Evolutionary conservation across 441 rosid species (phyloP).

Genomic region (Metrosideros polymorpha): DNA sequence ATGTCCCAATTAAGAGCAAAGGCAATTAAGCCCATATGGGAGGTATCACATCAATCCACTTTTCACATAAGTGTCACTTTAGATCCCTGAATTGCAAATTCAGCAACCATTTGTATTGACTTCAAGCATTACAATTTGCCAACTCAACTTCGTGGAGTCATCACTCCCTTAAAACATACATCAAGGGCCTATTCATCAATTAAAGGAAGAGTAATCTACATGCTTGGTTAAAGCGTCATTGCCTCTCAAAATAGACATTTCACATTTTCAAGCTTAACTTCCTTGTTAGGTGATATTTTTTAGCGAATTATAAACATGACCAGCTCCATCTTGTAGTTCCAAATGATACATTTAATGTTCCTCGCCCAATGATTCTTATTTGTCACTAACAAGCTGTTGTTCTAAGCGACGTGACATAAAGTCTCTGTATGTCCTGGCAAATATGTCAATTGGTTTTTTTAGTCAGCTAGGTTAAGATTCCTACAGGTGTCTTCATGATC

Average conservation of each 20-base stretch:
- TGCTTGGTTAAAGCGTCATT: neutral
- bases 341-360: neutral
- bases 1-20: neutral
- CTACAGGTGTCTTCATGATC: neutral
- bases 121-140: neutral
- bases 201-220: too few relatives aligned
- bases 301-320: neutral
- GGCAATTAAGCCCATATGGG: neutral
- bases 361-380: neutral
- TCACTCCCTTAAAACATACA: too few relatives aligned
- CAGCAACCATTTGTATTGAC: neutral
- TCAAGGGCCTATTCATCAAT: too few relatives aligned
- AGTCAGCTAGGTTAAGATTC: neutral
- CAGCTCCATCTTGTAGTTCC: neutral
- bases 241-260: neutral
- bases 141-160: too few relatives aligned
- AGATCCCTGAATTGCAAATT: neutral
- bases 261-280: neutral
- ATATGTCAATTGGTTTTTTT: neutral
- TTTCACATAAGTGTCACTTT: neutral
- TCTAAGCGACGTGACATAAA: neutral
- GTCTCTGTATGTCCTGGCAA: neutral
- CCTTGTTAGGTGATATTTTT: neutral
- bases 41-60: neutral
- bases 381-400: neutral